phyloP scores from a whole-genome alignment of 345 rosid genomes.

The Alliaria petiolata region DNA sequence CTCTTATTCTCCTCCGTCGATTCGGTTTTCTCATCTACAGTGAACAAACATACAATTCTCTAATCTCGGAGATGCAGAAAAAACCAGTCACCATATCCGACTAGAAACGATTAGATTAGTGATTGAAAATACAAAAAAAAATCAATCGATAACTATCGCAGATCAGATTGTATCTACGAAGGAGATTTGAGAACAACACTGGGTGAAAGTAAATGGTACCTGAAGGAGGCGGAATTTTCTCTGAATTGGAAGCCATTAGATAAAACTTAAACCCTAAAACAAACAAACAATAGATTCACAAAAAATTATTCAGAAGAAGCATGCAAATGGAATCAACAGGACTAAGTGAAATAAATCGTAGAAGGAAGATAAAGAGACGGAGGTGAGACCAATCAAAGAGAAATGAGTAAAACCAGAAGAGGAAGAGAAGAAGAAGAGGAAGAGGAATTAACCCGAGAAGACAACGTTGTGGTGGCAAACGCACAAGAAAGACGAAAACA shows the following conservation, averaged over 20 bases:
- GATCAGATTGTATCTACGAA: conserved; percentile 5
- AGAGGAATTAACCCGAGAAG: not conserved
- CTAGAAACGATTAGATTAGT: not conserved
- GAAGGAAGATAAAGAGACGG: conserved; percentile 2
- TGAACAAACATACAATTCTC: not conserved
- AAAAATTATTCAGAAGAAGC: not conserved
- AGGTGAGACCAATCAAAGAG: conserved; percentile 8
- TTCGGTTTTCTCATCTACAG: conserved; percentile 52
- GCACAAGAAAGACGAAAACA: conserved; percentile 16
- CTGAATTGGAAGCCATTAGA: conserved; percentile 58
- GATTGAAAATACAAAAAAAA: not conserved
- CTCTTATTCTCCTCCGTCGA: conserved; percentile 34
- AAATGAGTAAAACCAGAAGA: not conserved
- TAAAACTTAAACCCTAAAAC: conserved; percentile 18
- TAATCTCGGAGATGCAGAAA: not conserved
- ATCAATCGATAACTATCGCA: not conserved
- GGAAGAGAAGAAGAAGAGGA: not conserved
- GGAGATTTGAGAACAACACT: not conserved
- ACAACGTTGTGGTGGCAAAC: conserved; percentile 34
- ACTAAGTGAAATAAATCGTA: not conserved
- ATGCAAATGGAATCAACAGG: not conserved
- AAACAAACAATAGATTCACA: not conserved
- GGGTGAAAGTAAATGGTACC: conserved; percentile 34
- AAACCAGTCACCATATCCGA: conserved; percentile 13
- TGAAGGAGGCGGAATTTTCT: conserved; percentile 49